Base-by-base conservation (phyloP, 768 basidiomycete genomes). In the Termitomyces sp. region DNA sequence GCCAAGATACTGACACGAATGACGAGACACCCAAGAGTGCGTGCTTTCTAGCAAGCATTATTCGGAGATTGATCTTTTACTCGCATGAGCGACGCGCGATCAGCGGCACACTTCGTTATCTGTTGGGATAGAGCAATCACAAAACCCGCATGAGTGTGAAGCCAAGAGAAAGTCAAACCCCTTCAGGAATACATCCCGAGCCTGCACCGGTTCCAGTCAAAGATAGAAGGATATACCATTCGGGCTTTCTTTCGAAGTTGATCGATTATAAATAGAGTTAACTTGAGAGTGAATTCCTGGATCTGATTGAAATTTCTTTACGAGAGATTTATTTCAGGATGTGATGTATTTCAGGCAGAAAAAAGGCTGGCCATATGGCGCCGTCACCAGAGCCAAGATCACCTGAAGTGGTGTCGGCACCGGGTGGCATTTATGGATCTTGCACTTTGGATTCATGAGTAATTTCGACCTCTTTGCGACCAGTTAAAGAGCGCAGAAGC, bases 1-100 rank as follows among this genome's bases (percentile, higher is more conserved):
- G 58, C 54, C 60, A 61, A 61, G 60, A 54, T 24, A 38, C 40
- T 28, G 53, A 58, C 51, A 55, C 43, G 53, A 32, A 32, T 49
- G 21, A 58, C 2, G 14, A 49, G 35, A 37, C 15, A 7, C 10
- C 47, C 34, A 22, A 49, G 3, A 37, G 22, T 48, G 35, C 35
- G 22, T 34, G 24, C 47, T 49, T 37, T 12, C 22, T 5, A 26
- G n/a, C 17, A 26, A 19, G 17, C 17, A n/a, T 49, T n/a, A 11
- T 26, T 38, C 30, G 10, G 10, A 32, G 9, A 32, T 32, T 32
- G 9, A 32, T 10, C 10, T 26, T 35, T 37, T 24, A 14, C 12
- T 14, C 12, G 9, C 24, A 26, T 12, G 35, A 37, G 24, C 11
- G 17, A n/a, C 21, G 10, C 24, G 17, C 26, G 47, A 37, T 24